Evolutionary conservation across 2,329 filamentous ascomycete species (phyloP).

Genomic region (Diaporthe humulicola): DNA sequence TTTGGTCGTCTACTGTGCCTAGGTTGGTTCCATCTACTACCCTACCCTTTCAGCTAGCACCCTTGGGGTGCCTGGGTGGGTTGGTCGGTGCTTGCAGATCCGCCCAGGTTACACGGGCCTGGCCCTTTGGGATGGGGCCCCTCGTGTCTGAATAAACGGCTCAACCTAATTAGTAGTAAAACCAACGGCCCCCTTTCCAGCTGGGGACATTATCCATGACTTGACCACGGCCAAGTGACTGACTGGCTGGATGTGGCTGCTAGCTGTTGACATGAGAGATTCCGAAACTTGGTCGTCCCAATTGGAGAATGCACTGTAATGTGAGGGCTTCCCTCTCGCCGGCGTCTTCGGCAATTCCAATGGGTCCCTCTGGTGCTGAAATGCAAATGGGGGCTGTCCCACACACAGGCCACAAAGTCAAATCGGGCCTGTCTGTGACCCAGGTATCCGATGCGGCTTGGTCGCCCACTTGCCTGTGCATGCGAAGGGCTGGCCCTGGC

Average conservation of each 20-base stretch:
- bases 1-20: not conserved
- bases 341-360: slow-evolving; percentile 20
- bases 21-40: slow-evolving; percentile 18
- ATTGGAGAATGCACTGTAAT: not conserved
- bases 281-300: not conserved
- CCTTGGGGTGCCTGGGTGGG: slow-evolving; percentile 11
- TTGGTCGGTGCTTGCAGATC: slow-evolving; percentile 29
- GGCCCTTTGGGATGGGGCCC: slow-evolving; percentile 3
- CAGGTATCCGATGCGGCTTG: not conserved
- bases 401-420: not conserved
- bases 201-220: not conserved
- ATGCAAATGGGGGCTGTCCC: slow-evolving; percentile 4
- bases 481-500: slow-evolving; percentile 10
- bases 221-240: not conserved
- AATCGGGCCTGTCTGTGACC: slow-evolving; percentile 7
- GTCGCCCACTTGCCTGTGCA: slow-evolving; percentile 23
- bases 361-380: not conserved
- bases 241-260: not conserved
- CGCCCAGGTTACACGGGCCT: slow-evolving; percentile 24
- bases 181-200: slow-evolving; percentile 31
- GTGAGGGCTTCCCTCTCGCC: not conserved
- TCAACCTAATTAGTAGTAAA: slow-evolving; percentile 31
- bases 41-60: slow-evolving; percentile 6
- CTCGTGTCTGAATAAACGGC: slow-evolving; percentile 28
- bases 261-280: not conserved